phyloP scores from a whole-genome alignment of 2,329 filamentous ascomycete genomes.

The Aspergillus candidus region DNA sequence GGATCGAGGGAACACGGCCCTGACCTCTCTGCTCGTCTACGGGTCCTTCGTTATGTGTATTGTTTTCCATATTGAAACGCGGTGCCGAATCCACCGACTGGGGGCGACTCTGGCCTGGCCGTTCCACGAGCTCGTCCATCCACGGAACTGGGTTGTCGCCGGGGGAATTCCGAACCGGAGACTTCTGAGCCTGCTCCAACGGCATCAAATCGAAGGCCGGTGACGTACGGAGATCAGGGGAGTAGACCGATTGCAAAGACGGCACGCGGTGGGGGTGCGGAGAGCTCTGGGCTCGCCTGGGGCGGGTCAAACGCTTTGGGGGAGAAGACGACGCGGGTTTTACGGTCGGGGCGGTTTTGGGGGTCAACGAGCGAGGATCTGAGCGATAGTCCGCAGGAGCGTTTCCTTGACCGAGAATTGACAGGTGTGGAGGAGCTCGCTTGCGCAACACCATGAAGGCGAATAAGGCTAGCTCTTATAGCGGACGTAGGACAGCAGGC shows the following conservation, averaged over 20 bases:
- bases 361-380: slow-evolving; percentile 30
- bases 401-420: slow-evolving; percentile 28
- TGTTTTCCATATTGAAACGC: slow-evolving; percentile 3
- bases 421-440: slow-evolving; percentile 31
- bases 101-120: slow-evolving; percentile 9
- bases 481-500: slow-evolving; percentile 7
- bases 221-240: slow-evolving; percentile 33
- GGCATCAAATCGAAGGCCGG: slow-evolving; percentile 35
- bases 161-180: slow-evolving; percentile 26
- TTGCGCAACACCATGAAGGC: slow-evolving; percentile 37
- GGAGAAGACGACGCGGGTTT: slow-evolving; percentile 24
- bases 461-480: slow-evolving; percentile 6
- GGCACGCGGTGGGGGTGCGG: slow-evolving; percentile 20
- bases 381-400: slow-evolving; percentile 10
- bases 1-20: slow-evolving; percentile 17
- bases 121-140: slow-evolving; percentile 26
- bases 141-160: slow-evolving; percentile 26
- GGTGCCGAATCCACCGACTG: slow-evolving; percentile 7
- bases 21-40: slow-evolving; percentile 6
- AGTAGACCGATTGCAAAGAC: slow-evolving; percentile 30
- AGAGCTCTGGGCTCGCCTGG: slow-evolving; percentile 23
- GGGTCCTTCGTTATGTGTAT: background rate
- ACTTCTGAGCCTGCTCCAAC: slow-evolving; percentile 32
- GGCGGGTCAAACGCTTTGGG: slow-evolving; percentile 23
- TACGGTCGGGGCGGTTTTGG: slow-evolving; percentile 28